Evolutionary conservation across 768 basidiomycete genomes (phyloP).

Genomic region (Rhizopogon vinicolor): DNA sequence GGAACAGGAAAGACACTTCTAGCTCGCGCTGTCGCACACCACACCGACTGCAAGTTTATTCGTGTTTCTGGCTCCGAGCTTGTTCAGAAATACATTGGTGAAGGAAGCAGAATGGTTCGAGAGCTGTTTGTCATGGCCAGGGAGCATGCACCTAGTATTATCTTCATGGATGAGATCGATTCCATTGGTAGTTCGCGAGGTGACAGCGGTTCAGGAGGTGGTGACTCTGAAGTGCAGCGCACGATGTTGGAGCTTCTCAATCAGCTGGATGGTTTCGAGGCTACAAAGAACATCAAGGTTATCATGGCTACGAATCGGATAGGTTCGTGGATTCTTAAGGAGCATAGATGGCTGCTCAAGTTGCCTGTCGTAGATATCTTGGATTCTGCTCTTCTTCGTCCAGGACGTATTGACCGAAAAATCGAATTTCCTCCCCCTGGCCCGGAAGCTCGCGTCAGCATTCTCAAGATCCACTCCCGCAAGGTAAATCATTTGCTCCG

Average conservation of each 20-base stretch:
- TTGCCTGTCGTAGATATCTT: conserved; percentile 64
- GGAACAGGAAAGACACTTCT: conserved; percentile 96
- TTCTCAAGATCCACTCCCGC: conserved; percentile 93
- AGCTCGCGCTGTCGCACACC: conserved; percentile 93
- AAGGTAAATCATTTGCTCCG: conserved; percentile 48
- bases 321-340: conserved; percentile 36
- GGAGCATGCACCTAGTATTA: conserved; percentile 96
- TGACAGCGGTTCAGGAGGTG: conserved; percentile 70
- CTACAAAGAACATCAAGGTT: conserved; percentile 81
- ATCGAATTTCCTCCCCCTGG: conserved; percentile 99
- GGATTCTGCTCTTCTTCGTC: conserved; percentile 87
- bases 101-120: conserved; percentile 94
- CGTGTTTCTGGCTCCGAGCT: conserved; percentile 91
- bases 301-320: conserved; percentile 99
- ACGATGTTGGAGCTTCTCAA: conserved; percentile 90
- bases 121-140: conserved; percentile 98
- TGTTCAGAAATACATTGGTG: conserved; percentile 98
- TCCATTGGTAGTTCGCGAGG: conserved; percentile 93
- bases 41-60: conserved; percentile 98
- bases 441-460: conserved; percentile 95
- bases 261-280: conserved; percentile 85
- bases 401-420: conserved; percentile 94
- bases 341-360: not conserved
- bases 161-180: conserved; percentile 99
- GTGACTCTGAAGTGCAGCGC: conserved; percentile 86